These are phyloP conservation scores for Hypomontagnella submonticulosa DNA, from an alignment of 495 filamentous ascomycete genomes.

Conservation along the genomic window DNA sequence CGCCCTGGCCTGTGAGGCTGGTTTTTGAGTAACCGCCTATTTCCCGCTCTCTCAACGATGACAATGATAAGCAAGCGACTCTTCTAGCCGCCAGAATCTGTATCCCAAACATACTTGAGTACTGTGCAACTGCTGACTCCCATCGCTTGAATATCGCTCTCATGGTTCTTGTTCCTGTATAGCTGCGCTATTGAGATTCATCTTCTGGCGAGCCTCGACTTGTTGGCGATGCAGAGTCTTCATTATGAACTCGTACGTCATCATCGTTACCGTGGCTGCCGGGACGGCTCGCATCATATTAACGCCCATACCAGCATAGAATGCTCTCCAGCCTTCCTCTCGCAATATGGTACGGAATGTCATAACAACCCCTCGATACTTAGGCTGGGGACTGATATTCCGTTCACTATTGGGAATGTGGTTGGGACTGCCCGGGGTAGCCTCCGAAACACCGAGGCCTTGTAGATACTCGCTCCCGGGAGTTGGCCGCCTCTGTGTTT, in stretches of 20 bases:
- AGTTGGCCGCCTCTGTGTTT: constrained; percentile 79
- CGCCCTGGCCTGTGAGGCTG: constrained; percentile 25
- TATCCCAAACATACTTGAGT: constrained; percentile 14
- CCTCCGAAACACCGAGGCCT: constrained; percentile 60
- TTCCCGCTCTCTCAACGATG: constrained; percentile 4
- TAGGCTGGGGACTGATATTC: constrained; percentile 58
- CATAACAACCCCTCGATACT: constrained; percentile 83
- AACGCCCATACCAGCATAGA: constrained; percentile 97
- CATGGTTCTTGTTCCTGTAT: constrained; percentile 22
- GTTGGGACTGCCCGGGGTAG: constrained; percentile 44
- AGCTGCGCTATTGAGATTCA: constrained; percentile 40
- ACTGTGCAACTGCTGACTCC: constrained; percentile 1
- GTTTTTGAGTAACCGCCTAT: constrained; percentile 17
- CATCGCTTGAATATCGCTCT: constrained; percentile 24
- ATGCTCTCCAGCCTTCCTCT: constrained; percentile 96
- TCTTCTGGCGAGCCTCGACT: constrained; percentile 44
- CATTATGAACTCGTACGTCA: constrained; percentile 93
- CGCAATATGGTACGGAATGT: constrained; percentile 84
- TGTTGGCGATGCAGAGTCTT: constrained; percentile 57
- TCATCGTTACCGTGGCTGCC: constrained; percentile 94
- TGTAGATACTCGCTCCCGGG: constrained; percentile 72
- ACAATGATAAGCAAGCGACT: constrained; percentile 9
- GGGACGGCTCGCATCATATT: constrained; percentile 97
- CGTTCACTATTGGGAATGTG: constrained; percentile 38
- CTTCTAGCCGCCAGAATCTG: constrained; percentile 27